These are phyloP conservation scores for Botrytis medusae DNA, from an alignment of 2,329 filamentous ascomycete genomes.

Conservation along the genomic window DNA sequence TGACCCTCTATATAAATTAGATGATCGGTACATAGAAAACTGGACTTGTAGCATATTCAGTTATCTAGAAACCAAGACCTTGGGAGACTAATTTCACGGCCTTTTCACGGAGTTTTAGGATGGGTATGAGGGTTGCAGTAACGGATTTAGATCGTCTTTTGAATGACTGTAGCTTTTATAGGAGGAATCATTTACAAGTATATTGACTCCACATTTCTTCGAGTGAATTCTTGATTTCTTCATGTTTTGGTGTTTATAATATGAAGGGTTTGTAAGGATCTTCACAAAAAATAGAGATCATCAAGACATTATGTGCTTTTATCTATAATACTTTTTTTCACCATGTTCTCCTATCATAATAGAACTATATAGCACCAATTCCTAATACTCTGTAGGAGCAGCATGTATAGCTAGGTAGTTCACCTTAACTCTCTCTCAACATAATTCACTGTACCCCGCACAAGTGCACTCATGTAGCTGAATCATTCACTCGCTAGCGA, in stretches of 20 bases:
- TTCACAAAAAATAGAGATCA: neutral
- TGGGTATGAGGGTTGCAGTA: no score
- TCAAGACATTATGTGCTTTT: accelerated
- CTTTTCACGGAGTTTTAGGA: neutral
- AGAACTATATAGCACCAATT: neutral
- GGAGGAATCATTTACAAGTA: neutral
- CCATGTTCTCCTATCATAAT: neutral
- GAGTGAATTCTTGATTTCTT: neutral
- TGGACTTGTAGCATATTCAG: neutral
- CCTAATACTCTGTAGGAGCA: accelerated
- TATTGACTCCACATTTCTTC: neutral
- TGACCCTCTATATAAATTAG: neutral
- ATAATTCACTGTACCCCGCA: neutral
- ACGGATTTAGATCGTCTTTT: neutral
- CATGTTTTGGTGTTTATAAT: neutral
- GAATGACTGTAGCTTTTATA: neutral
- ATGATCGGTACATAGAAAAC: neutral
- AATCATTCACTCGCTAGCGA: neutral
- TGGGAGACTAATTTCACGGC: neutral
- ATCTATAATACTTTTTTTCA: accelerated
- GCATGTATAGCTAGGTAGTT: neutral
- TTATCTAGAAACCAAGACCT: neutral
- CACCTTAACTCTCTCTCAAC: neutral
- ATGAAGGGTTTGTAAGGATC: neutral
- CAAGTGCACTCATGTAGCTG: neutral